Evolutionary conservation across 768 basidiomycete species (phyloP).

Genomic region (Boletus tylopilopsis): DNA sequence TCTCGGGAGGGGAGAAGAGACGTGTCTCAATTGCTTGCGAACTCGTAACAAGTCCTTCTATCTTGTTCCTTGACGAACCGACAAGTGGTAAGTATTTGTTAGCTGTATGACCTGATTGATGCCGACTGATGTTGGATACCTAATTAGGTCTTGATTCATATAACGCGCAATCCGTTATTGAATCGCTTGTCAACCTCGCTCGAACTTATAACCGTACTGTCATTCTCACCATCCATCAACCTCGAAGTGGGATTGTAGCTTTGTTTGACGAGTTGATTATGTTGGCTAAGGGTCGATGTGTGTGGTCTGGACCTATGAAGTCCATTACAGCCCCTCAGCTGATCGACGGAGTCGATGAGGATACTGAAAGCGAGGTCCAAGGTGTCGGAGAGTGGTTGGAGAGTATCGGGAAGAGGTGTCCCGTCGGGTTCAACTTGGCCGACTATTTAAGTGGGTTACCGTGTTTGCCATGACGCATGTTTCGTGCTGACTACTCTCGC

Average conservation of each 20-base stretch:
- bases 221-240: constrained; percentile 97
- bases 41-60: constrained; percentile 93
- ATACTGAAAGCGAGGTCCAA: constrained; percentile 16
- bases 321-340: constrained; percentile 6
- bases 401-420: constrained; percentile 77
- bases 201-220: constrained; percentile 90
- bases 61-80: constrained; percentile 95
- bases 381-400: constrained; percentile 61
- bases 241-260: constrained; percentile 94
- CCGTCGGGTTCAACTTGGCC: constrained; percentile 93
- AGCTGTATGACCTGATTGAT: neutral
- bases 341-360: constrained; percentile 4
- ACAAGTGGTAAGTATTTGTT: constrained; percentile 68
- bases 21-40: constrained; percentile 98
- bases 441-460: constrained; percentile 85
- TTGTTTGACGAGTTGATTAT: constrained; percentile 91
- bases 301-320: constrained; percentile 30
- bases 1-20: constrained; percentile 97
- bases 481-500: constrained; percentile 6
- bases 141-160: constrained; percentile 81
- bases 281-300: constrained; percentile 71
- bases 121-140: too few species aligned
- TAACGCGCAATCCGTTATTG: constrained; percentile 94
- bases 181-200: constrained; percentile 81
- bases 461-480: neutral